Evolutionary conservation across 1,284 basidiomycete genomes (phyloP).

Genomic region (Mycena sp.): DNA sequence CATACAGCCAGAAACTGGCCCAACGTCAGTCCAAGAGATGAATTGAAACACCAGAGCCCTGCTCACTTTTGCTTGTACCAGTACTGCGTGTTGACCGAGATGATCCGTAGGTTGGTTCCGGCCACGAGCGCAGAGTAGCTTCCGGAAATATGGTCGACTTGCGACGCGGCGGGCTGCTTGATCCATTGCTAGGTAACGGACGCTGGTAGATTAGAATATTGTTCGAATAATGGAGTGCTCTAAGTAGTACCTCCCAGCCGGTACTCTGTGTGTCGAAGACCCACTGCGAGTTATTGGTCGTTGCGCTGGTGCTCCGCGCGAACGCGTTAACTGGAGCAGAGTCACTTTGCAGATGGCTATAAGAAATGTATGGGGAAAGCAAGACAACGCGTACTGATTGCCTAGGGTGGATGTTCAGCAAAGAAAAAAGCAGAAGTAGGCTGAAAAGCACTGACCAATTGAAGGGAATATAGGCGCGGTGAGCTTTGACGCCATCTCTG

Average conservation of each 20-base stretch:
- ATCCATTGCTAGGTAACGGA: slow-evolving; percentile 18
- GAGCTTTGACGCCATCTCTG: slow-evolving; percentile 20
- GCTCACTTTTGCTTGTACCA: slow-evolving; percentile 60
- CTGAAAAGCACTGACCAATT: slow-evolving; percentile 1
- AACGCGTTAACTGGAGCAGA: slow-evolving; percentile 21
- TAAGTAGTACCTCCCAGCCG: slow-evolving; percentile 16
- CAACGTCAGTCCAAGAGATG: too few relatives aligned
- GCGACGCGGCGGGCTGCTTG: slow-evolving; percentile 43
- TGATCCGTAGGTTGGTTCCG: slow-evolving; percentile 53
- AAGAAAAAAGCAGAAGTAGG: not conserved
- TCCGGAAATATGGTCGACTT: slow-evolving; percentile 57
- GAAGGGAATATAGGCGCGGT: slow-evolving; percentile 19
- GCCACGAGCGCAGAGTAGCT: slow-evolving; percentile 53
- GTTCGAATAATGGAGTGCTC: not conserved
- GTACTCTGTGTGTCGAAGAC: slow-evolving; percentile 25
- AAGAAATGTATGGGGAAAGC: not conserved
- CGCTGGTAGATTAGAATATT: too few relatives aligned
- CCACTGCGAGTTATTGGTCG: slow-evolving; percentile 16
- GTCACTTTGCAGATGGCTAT: slow-evolving; percentile 1
- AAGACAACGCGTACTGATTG: slow-evolving; percentile 13
- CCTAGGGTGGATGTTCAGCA: not conserved
- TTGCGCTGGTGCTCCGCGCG: slow-evolving; percentile 16
- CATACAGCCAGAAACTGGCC: slow-evolving; percentile 55
- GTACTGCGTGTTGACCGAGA: slow-evolving; percentile 68
- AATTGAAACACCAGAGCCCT: too few relatives aligned